These are phyloP conservation scores for Russula lepida DNA, from an alignment of 768 basidiomycete species.

Conservation along the genomic window DNA sequence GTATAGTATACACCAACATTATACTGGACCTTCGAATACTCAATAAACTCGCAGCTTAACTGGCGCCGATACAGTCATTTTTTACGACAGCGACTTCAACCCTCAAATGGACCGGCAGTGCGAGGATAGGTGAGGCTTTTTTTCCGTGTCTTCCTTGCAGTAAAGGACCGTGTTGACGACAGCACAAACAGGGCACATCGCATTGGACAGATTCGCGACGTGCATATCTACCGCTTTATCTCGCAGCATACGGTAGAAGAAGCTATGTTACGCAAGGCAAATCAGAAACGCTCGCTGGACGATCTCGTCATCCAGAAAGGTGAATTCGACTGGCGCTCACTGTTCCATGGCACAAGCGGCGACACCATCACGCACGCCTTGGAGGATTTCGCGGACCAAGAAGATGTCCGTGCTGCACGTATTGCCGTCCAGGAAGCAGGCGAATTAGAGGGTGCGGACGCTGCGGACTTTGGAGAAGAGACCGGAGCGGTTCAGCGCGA, in stretches of 20 bases:
- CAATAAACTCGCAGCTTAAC: slow-evolving; percentile 45
- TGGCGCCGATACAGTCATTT: slow-evolving; percentile 91
- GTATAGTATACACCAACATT: slow-evolving; percentile 30
- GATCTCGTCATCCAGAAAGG: slow-evolving; percentile 89
- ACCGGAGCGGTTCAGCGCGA: slow-evolving; percentile 12
- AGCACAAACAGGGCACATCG: slow-evolving; percentile 67
- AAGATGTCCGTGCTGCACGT: slow-evolving; percentile 76
- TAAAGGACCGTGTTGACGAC: slow-evolving; percentile 4
- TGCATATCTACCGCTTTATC: slow-evolving; percentile 93
- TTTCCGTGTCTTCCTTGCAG: neutral
- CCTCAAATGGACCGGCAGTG: slow-evolving; percentile 98
- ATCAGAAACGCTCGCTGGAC: slow-evolving; percentile 90
- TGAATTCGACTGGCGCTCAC: slow-evolving; percentile 88
- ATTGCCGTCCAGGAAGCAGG: slow-evolving; percentile 69
- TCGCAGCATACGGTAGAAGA: slow-evolving; percentile 89
- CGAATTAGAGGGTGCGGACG: slow-evolving; percentile 67
- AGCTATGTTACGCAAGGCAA: slow-evolving; percentile 93
- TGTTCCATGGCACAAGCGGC: slow-evolving; percentile 55
- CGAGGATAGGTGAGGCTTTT: slow-evolving; percentile 68
- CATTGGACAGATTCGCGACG: slow-evolving; percentile 95
- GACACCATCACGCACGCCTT: slow-evolving; percentile 54
- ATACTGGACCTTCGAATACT: neutral
- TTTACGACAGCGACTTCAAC: slow-evolving; percentile 96
- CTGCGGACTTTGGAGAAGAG: slow-evolving; percentile 64
- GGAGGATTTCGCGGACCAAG: slow-evolving; percentile 80